Evolutionary conservation across 331 rosid genomes (phyloP), one percentile per base, ranked within the genome.

Genomic region (Cydonia oblonga): DNA sequence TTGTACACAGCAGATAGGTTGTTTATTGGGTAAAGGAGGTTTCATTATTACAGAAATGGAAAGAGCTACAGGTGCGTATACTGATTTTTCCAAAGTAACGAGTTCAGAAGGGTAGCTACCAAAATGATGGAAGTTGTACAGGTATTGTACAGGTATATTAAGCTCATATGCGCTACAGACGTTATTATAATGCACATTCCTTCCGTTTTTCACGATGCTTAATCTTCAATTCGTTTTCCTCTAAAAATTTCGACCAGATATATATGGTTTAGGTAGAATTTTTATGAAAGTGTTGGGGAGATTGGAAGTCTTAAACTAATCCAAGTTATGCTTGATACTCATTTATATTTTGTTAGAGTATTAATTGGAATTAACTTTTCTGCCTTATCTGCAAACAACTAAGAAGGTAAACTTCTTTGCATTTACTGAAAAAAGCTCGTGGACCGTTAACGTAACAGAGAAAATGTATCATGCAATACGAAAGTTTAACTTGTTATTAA

Each of bases 11-110:
- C 95, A 87, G 69, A 88, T 86, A 49, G 96, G 95, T 66, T 86
- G 89, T 89, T 83, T 92, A 78, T 76, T 92, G 77, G 96, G 97
- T 76, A 88, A 88, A 79, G 96, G 97, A 71, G 96, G 96, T 52
- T 81, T 72, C 75, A 87, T 92, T 42, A 87, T 90, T 75, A 84
- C 84, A 16, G 96, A 92, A 82, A 89, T 90, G 96, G 82, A 92
- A 81, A 82, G 92, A 80, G 90, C 86, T 49, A 87, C 95, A 4
- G 96, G 95, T 76, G 91, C 97, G 79, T 74, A 92, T 90, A 69
- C 93, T 92, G 7, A 86, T 90, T 67, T 89, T 89, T 63, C 86
- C 96, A 1, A 90, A 86, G 78, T 96, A 92, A 69, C 96, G 86
- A 70, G 76, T 78, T 65, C 84, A 74, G n/a, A 89, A 89, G 67